Evolutionary conservation across 2,329 filamentous ascomycete species (phyloP).

Genomic region (Talaromyces sp.): DNA sequence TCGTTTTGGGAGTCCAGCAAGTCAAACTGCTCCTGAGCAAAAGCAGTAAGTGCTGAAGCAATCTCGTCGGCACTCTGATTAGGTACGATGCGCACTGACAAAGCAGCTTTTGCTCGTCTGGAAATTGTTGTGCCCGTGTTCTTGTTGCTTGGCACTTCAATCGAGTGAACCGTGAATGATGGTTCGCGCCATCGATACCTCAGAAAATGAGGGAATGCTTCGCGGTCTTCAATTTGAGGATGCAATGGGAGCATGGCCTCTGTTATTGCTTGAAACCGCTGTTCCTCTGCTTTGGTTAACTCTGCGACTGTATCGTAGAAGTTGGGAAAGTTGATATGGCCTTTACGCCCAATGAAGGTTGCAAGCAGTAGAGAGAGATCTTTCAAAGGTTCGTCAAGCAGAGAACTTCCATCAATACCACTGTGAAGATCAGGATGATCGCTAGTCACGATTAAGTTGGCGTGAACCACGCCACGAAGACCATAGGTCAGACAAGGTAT

Average conservation of each 20-base stretch:
- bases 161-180: constrained; percentile 87
- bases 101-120: constrained; percentile 77
- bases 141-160: constrained; percentile 76
- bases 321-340: constrained; percentile 76
- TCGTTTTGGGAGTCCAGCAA: constrained; percentile 75
- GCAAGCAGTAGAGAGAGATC: constrained; percentile 82
- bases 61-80: constrained; percentile 85
- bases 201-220: constrained; percentile 74
- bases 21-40: constrained; percentile 68
- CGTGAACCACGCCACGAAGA: constrained; percentile 87
- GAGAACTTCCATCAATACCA: constrained; percentile 89
- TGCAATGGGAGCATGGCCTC: constrained; percentile 70
- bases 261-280: constrained; percentile 79
- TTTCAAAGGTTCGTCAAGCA: constrained; percentile 86
- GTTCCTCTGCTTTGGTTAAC: constrained; percentile 70
- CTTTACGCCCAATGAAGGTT: constrained; percentile 75
- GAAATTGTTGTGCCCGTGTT: constrained; percentile 85
- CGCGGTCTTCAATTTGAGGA: constrained; percentile 59
- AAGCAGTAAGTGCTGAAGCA: constrained; percentile 62
- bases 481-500: constrained; percentile 95
- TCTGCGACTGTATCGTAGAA: constrained; percentile 85
- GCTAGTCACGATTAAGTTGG: constrained; percentile 83
- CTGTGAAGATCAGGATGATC: constrained; percentile 86
- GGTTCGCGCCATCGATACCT: constrained; percentile 96
- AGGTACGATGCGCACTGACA: constrained; percentile 88